A percentile compares a stretch with the other conserved stretches of the same genome.
phyloP scores from a whole-genome alignment of 2,329 filamentous ascomycete species.

The Botrytis fabae region DNA sequence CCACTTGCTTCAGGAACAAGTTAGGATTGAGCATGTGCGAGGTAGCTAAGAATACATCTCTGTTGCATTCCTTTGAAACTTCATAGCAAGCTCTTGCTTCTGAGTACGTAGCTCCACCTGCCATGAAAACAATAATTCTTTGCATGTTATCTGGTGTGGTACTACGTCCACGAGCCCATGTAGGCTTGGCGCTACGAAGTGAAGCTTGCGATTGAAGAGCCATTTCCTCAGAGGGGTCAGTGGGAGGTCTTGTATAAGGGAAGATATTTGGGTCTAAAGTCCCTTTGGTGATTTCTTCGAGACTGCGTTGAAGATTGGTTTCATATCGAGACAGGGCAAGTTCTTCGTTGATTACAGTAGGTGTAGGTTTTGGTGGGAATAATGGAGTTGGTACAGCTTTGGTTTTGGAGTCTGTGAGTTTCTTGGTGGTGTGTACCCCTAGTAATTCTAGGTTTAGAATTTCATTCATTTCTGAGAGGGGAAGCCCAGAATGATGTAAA shows the following conservation, averaged over 20 bases:
- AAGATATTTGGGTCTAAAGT: constrained; percentile 66
- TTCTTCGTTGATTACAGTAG: constrained; percentile 64
- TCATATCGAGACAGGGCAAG: constrained; percentile 86
- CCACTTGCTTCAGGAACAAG: constrained; percentile 79
- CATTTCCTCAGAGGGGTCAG: constrained; percentile 60
- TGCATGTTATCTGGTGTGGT: constrained; percentile 79
- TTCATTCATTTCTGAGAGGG: constrained; percentile 69
- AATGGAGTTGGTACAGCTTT: constrained; percentile 65
- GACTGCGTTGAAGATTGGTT: constrained; percentile 75
- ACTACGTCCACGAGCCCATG: constrained; percentile 84
- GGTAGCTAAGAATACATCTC: constrained; percentile 85
- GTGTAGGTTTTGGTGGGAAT: constrained; percentile 66
- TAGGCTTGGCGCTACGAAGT: constrained; percentile 86
- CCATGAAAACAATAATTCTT: constrained; percentile 90
- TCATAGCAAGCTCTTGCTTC: constrained; percentile 91
- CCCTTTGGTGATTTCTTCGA: constrained; percentile 71
- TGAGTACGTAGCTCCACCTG: constrained; percentile 90
- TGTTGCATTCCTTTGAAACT: constrained; percentile 66
- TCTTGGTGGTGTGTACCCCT: constrained; percentile 70
- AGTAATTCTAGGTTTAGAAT: constrained; percentile 79
- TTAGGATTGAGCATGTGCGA: constrained; percentile 90
- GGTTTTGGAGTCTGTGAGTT: constrained; percentile 69
- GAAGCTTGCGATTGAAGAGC: constrained; percentile 65
- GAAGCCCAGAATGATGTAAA: constrained; percentile 77
- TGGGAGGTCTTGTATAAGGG: constrained; percentile 71